Base-by-base conservation (phyloP, 2,329 filamentous ascomycete genomes). In the Boeremia exigua region DNA sequence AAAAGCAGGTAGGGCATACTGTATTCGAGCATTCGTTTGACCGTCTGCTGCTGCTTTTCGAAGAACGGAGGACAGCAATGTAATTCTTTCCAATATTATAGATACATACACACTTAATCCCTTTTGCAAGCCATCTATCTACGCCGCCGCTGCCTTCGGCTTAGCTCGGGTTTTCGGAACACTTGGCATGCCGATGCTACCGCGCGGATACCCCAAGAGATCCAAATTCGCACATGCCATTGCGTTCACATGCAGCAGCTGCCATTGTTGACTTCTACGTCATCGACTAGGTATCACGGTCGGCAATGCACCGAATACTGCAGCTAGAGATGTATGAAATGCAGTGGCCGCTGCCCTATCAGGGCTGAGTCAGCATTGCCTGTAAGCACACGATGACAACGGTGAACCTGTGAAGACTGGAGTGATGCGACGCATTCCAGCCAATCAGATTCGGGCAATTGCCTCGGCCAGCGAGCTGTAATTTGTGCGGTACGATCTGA, bases 401-500 rank as follows among this genome's bases (percentile, higher is more conserved):
- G 30, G 34, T 43, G 25, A 45, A 39, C 32, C 34, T 11, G 19
- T 51, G 25, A 27, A 30, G 12, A 11, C 32, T 36, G 9, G 17
- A 47, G 37, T 14, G 37, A 32, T 32, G n/a, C n/a, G 4, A 28
- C 33, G n/a, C 25, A 27, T 32, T 2, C 8, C 27, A 12, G n/a
- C 63, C 65, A 69, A 69, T 68, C 37, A 53, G 7, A 33, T 28
- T n/a, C 2, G 7, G 39, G 27, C 28, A 54, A 42, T 57, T 45
- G 65, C 67, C 65, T 63, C 67, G 65, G 65, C 57, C 54, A 55
- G 38, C 46, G n/a, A 56, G 49, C 62, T 49, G 61, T 50, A 65
- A 65, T 66, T 51, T 50, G 46, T 52, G 45, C 45, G 34, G 45
- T 39, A 46, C 38, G n/a, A 38, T 25, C 54, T 62, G 50, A 57